A percentile compares a stretch with the other conserved stretches of the same genome.
Conservation (phyloP, 2,329 filamentous ascomycete genomes). For the Akanthomyces muscarius region DNA sequence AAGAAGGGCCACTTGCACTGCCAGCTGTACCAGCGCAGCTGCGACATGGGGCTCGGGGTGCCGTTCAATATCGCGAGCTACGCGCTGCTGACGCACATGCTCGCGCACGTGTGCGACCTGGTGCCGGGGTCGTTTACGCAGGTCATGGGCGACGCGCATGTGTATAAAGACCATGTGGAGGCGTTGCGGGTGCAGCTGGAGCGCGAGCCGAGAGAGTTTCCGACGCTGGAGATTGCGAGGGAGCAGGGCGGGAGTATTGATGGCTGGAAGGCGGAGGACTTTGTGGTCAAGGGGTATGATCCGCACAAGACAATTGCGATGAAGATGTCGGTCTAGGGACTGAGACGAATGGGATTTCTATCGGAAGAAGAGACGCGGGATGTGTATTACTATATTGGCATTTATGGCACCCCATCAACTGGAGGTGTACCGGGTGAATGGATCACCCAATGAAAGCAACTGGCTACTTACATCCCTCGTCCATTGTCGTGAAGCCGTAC, state of each 20-base stretch:
- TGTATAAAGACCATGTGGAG: constrained; percentile 90
- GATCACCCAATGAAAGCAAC: neutral
- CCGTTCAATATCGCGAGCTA: constrained; percentile 98
- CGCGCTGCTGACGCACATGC: constrained; percentile 89
- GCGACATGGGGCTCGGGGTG: constrained; percentile 95
- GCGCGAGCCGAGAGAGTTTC: constrained; percentile 77
- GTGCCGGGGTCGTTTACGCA: constrained; percentile 85
- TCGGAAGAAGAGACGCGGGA: neutral
- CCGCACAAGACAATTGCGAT: constrained; percentile 91
- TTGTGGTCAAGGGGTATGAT: constrained; percentile 81
- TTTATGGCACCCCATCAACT: constrained; percentile 8
- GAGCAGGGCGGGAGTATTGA: constrained; percentile 74
- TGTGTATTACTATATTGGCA: neutral
- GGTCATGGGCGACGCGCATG: constrained; percentile 97
- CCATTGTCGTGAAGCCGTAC: neutral
- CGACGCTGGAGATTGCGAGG: constrained; percentile 67
- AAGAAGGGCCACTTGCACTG: constrained; percentile 74
- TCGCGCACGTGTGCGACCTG: constrained; percentile 81
- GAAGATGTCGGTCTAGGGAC: constrained; percentile 86
- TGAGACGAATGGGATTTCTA: too few species aligned
- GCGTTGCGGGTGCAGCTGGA: constrained; percentile 76
- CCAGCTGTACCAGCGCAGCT: constrained; percentile 87
- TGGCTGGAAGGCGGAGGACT: constrained; percentile 84
- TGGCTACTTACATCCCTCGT: neutral
- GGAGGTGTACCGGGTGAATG: neutral